A percentile compares a stretch with the other conserved stretches of the same genome.
Evolutionary conservation across 2,329 filamentous ascomycete species (phyloP).

Genomic region (Lasiodiplodia sp.): DNA sequence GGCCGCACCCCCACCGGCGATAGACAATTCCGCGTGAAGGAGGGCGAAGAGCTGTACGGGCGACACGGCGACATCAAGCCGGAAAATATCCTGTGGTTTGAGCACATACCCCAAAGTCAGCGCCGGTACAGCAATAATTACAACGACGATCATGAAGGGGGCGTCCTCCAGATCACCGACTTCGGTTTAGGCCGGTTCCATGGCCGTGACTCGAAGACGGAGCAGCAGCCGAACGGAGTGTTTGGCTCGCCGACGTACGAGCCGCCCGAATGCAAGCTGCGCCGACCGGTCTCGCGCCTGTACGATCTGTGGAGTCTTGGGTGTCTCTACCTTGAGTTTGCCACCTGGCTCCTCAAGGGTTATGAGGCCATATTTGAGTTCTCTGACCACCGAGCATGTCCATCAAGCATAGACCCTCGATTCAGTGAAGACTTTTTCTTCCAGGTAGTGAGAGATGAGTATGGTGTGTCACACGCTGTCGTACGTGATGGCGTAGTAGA

Average conservation of each 20-base stretch:
- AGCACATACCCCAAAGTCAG: background rate
- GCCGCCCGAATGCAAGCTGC: conserved; percentile 48
- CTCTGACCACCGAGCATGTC: background rate
- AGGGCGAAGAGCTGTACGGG: conserved; percentile 37
- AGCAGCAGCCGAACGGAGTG: conserved; percentile 33
- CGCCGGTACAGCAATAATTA: background rate
- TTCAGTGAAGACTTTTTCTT: conserved; percentile 9
- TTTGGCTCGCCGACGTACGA: conserved; percentile 43
- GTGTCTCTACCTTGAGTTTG: conserved; percentile 41
- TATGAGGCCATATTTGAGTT: conserved; percentile 31
- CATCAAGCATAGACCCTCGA: background rate
- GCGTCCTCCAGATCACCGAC: conserved; percentile 43
- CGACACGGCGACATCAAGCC: conserved; percentile 48
- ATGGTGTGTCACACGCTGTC: background rate
- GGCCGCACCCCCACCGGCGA: background rate
- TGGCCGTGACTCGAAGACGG: conserved; percentile 41
- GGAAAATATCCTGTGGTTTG: conserved; percentile 47
- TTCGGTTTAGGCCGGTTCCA: conserved; percentile 47
- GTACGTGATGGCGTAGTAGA: background rate
- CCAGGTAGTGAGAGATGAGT: background rate
- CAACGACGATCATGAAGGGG: background rate
- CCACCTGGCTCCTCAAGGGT: conserved; percentile 38
- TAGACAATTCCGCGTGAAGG: background rate
- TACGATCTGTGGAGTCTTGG: conserved; percentile 48
- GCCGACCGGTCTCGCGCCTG: conserved; percentile 40